Base-by-base conservation (phyloP, 805 yeast genomes). In the Deakozyma indianensis region DNA sequence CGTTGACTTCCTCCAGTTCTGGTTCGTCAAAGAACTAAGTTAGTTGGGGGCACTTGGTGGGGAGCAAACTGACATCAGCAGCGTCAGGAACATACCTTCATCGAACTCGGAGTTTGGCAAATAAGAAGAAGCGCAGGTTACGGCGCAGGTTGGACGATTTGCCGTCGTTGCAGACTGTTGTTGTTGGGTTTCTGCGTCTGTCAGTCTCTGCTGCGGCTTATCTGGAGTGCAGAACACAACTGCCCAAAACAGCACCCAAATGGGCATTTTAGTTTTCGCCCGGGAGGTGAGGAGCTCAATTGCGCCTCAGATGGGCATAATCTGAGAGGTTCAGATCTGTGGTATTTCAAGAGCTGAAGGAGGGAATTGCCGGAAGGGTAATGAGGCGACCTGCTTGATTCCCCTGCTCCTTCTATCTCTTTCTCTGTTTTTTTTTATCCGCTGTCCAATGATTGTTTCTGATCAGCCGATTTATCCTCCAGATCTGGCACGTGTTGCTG, bases 1-100 rank as follows among this genome's bases (percentile, higher is more conserved):
- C 94, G 58, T 87, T 87, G 32, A 92, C 82, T 53, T 82, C 72
- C 61, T 87, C 96, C n/a, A 92, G 78, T 56, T 88, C 96, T 35
- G 86, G 80, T 57, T 83, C 92, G 60, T 92, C 97, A 48, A 92
- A 80, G 64, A 85, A 92, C 90, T 87, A 51, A 20, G 42, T 25
- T 40, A 43, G 46, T 41, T 24, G 43, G 46, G 40, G 44, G 7
- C 2, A 20, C 21, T 16, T 24, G 28, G 28, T 7, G 28, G 14
- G 28, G 28, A 14, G 28, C 28, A 25, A 25, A 9, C 28, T 9
- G 14, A 25, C 28, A 7, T 15, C 22, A n/a, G 45, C 46, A 48
- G 35, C 15, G 23, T n/a, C 3, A 14, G n/a, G 11, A 21, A 16
- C 42, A 5, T 28, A 25, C 23, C 25, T 43, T 43, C 24, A 28